Evolutionary conservation across 108 stramenopile genomes (phyloP), one percentile per base, ranked within the genome.

Genomic region (Nannochloropsis oceanica): DNA sequence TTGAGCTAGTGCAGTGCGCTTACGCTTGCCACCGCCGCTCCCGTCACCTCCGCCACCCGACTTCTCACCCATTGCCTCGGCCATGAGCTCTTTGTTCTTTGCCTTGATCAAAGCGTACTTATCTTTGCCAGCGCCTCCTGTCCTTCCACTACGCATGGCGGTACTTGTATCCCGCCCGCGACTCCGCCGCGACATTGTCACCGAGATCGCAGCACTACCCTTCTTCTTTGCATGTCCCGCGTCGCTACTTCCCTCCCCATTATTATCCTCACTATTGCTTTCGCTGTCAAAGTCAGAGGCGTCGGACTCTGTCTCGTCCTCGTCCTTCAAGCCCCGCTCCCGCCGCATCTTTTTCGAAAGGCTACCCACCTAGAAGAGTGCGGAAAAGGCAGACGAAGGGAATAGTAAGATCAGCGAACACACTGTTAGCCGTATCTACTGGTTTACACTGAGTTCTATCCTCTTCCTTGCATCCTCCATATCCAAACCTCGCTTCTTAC

Each of bases 41-140:
- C 18, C 79, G 13, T 89, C 85, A 82, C 89, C 59, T 84, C 86
- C 82, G 44, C 81, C 84, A 7, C 85, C 81, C 50, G 91, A 82
- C 43, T 25, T 13, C 89, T 92, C 87, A 13, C 83, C 83, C 82
- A 43, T 86, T 9, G 26, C 59, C 79, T 42, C 79, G 43, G 27
- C 84, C 84, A 50, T 87, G 26, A 84, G 43, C 50, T 79, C 84
- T 42, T 83, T 43, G 27, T 87, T 82, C 43, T 46, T 87, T 20
- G 44, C 12, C 24, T 59, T 87, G 46, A 82, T 86, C 80, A 26
- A 11, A 42, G 26, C 85, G 25, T 59, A 44, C 44, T 84, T 87
- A 26, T 59, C 27, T 9, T 73, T 87, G 59, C 87, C 87, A 24
- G 80, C 59, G 24, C 84, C 42, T 24, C 81, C 79, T 11, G 44